A percentile compares a stretch with the other conserved stretches of the same genome.
Conservation (phyloP, 2,329 filamentous ascomycete species). For the Colletotrichum siamense region DNA sequence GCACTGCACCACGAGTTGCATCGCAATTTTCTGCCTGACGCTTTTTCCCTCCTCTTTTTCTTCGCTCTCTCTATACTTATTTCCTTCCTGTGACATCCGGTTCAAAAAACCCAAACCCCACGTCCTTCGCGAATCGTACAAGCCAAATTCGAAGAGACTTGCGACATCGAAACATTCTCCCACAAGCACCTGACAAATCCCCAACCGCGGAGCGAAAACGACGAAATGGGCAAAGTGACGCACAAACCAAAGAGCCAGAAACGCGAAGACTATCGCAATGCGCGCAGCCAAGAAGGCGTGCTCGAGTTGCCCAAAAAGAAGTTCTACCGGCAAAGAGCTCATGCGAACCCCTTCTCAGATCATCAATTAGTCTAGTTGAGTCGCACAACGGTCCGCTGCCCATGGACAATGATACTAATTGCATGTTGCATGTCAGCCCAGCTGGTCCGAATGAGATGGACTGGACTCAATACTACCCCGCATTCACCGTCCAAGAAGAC, state of each 20-base stretch:
- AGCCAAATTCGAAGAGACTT: neutral
- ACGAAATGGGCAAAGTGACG: constrained; percentile 42
- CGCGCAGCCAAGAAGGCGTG: constrained; percentile 55
- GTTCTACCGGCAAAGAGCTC: constrained; percentile 94
- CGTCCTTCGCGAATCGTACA: neutral
- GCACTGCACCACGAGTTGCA: neutral
- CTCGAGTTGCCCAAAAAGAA: constrained; percentile 85
- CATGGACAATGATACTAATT: neutral
- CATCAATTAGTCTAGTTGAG: constrained; percentile 84
- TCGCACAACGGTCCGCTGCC: neutral
- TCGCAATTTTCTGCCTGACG: neutral
- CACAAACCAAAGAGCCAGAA: constrained; percentile 64
- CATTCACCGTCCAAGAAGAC: constrained; percentile 58
- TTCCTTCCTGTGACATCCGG: neutral
- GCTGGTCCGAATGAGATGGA: constrained; percentile 83
- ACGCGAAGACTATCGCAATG: constrained; percentile 69
- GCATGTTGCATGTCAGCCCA: constrained; percentile 62
- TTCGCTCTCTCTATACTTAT: neutral
- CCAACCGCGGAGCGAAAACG: neutral
- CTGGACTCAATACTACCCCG: constrained; percentile 85
- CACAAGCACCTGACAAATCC: neutral
- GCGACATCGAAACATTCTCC: neutral
- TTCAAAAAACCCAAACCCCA: neutral
- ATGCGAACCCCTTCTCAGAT: constrained; percentile 98
- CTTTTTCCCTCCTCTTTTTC: neutral